Evolutionary conservation across 1,284 basidiomycete genomes (phyloP), one percentile per base, ranked within the genome.

Genomic region (Ustilago curta): DNA sequence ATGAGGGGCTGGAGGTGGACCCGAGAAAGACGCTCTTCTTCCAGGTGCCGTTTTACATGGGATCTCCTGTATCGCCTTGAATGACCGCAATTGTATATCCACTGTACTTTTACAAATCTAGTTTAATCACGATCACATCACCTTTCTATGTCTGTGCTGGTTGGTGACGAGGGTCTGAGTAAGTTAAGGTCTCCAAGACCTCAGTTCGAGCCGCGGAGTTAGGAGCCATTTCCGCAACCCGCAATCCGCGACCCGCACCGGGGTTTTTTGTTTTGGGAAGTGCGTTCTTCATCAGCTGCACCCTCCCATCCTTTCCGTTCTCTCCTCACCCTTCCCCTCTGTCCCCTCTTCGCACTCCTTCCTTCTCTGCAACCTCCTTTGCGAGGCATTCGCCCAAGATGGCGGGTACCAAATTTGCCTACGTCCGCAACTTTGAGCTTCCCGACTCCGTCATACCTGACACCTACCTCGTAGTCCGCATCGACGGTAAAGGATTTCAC

Each of bases 401-500:
- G 97, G 95, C 96, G 23, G 93, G 93, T 73, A 92, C 93, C 12
- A 91, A 90, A 80, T 99, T 91, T 80, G 91, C 92, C 53, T 97
- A 99, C 85, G 96, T 98, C 27, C 90, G 91, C 71, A 89, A 89
- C 53, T 98, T 93, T 83, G 96, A 99, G 86, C 89, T 94, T 0
- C 91, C 93, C 1, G 96, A 99, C 85, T 87, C 89, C 0, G 88
- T 97, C 8, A 87, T 98, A 3, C 95, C 93, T 0, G 91, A 90
- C 14, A 93, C 93, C 8, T 96, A 91, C 86, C 89, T 97, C 77
- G 88, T 98, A 39, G 89, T 95, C 57, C 90, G 96, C 4, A 87
- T 99, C 47, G 96, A 99, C 82, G 96, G 96, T 0, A 93, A 94
- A 79, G 91, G 92, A 0, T 99, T 99, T 84, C 95, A 98, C 87